phyloP scores from a whole-genome alignment of 75 land plant genomes.

The Selaginella moellendorffii region DNA sequence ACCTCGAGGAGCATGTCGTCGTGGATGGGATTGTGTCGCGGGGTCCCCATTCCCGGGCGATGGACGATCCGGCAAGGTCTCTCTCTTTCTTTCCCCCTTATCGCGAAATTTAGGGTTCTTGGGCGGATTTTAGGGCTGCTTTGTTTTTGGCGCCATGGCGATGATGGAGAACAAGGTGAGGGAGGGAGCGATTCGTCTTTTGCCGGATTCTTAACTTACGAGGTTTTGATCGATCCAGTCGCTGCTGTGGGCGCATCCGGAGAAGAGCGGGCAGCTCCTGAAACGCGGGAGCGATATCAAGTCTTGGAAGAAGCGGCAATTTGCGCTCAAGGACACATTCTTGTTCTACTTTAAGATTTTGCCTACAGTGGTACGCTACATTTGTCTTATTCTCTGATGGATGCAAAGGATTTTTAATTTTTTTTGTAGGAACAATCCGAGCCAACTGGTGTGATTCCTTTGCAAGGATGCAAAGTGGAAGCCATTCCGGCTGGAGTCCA shows the following conservation, averaged over 20 bases:
- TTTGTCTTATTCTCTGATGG: background rate
- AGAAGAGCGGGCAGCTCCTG: conserved; percentile 11
- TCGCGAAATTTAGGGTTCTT: no score
- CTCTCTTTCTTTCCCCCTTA: no score
- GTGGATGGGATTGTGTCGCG: no score
- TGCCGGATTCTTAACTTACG: no score
- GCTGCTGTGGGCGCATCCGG: conserved; percentile 13
- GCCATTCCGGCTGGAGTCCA: background rate
- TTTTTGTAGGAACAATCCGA: conserved; percentile 8
- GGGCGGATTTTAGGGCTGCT: no score
- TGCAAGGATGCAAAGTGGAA: conserved; percentile 13
- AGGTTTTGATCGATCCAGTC: no score
- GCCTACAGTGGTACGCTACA: conserved; percentile 9
- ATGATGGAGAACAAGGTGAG: no score
- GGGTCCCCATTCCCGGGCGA: no score
- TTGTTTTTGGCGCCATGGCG: no score
- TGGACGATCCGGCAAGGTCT: no score
- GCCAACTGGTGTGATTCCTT: conserved; percentile 12
- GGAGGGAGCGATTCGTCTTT: no score
- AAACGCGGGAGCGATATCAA: conserved; percentile 9
- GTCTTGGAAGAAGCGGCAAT: conserved; percentile 17
- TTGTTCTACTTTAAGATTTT: conserved; percentile 14
- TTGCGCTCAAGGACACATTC: conserved; percentile 9
- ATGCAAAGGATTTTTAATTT: background rate
- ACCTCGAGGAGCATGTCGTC: conserved; percentile 49